Percentiles rank a stretch among this genome's conserved stretches.
These are phyloP conservation scores for Termitomyces eurrhizus DNA, from an alignment of 768 basidiomycete genomes.

Conservation along the genomic window DNA sequence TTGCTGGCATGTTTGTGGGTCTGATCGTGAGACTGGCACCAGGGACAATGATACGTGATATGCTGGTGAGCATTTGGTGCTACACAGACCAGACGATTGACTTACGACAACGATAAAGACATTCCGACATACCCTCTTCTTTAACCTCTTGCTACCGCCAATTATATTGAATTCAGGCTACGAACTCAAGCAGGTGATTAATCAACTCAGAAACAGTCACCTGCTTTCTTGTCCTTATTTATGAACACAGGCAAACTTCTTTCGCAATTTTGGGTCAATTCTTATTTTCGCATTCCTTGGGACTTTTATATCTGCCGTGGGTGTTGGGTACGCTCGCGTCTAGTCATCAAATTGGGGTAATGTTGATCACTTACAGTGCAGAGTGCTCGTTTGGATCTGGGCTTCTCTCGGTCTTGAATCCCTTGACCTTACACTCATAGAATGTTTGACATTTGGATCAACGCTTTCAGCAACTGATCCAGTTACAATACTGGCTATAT, in stretches of 20 bases:
- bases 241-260: conserved; percentile 86
- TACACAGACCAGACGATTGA: not conserved
- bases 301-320: conserved; percentile 94
- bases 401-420: conserved; percentile 91
- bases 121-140: conserved; percentile 95
- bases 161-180: conserved; percentile 99
- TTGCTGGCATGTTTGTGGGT: conserved; percentile 96
- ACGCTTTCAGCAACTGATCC: conserved; percentile 97
- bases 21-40: conserved; percentile 86
- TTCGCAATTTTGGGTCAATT: conserved; percentile 96
- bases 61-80: conserved; percentile 70
- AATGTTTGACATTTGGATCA: conserved; percentile 95
- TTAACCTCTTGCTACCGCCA: conserved; percentile 95
- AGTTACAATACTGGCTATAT: conserved; percentile 96
- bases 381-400: conserved; percentile 91
- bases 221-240: conserved; percentile 5
- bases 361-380: conserved; percentile 53
- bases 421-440: conserved; percentile 78
- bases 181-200: conserved; percentile 86
- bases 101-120: conserved; percentile 47
- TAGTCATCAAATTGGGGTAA: not conserved
- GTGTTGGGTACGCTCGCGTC: conserved; percentile 76
- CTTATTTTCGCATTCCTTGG: conserved; percentile 91
- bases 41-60: conserved; percentile 92
- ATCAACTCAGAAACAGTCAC: not conserved